Base-by-base conservation (phyloP, 306 rosid genomes). In the Hylodesmum podocarpum region DNA sequence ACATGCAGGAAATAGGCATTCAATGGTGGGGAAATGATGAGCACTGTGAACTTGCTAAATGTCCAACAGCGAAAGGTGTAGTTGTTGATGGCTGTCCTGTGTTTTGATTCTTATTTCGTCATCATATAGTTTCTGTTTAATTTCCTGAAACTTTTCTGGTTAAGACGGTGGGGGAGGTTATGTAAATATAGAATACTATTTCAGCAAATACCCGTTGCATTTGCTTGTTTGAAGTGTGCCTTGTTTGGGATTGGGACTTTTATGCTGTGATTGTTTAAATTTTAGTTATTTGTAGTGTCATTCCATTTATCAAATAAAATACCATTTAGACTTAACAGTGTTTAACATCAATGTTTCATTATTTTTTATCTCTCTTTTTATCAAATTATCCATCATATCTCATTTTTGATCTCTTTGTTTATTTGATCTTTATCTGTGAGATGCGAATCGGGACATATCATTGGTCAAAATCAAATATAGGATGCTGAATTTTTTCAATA, bases 41-140 rank as follows among this genome's bases (percentile, higher is more conserved):
- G 27, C 92, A 88, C n/a, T 91, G 93, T 55, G 54, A 54, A 0
- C 74, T 91, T 22, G 90, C 89, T 3, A 14, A 1, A 0, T 91
- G 97, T 62, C 94, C 97, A 0, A 89, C 92, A 2, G 91, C 94
- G 0, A 79, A 86, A 67, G 97, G 94, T 4, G 18, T 91, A 4
- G 29, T 16, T 28, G 79, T 21, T 39, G 71, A 70, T 4, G 90
- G 82, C 4, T 91, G 95, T 68, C 95, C 95, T 78, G 59, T 76
- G 19, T 72, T 55, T 66, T 88, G 75, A 74, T 43, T 36, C n/a
- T 8, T 8, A 11, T 55, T 11, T 11, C 8, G 16, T 24, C 28
- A 3, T 50, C 24, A 18, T 22, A 22, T 54, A 54, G 36, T 33
- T 6, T 33, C 3, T 33, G 36, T n/a, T n/a, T n/a, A n/a, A n/a